Evolutionary conservation across 1,139 yeast genomes (phyloP).

Genomic region (Pichia kudriavzevii): DNA sequence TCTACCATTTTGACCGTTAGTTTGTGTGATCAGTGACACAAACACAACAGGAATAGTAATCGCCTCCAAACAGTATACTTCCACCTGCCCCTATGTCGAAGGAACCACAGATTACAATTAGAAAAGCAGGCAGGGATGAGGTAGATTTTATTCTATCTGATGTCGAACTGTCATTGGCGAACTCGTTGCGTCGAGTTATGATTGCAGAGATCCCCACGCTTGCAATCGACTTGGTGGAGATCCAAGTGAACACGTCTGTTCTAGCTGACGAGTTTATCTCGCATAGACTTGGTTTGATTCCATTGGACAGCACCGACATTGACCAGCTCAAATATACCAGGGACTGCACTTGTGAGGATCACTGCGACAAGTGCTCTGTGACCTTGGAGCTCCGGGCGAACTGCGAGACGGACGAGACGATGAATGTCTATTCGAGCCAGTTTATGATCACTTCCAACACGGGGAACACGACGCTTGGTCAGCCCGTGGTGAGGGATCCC

Average conservation of each 20-base stretch:
- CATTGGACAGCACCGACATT: conserved; percentile 77
- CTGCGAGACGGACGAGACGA: conserved; percentile 81
- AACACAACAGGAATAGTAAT: no score
- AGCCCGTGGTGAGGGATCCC: conserved; percentile 77
- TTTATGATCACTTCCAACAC: conserved; percentile 46
- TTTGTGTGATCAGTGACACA: no score
- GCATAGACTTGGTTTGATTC: conserved; percentile 87
- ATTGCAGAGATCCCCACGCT: conserved; percentile 92
- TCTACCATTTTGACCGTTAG: no score
- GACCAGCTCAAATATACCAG: conserved; percentile 75
- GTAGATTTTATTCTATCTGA: conserved; percentile 86
- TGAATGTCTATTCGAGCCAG: conserved; percentile 87
- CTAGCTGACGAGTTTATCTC: conserved; percentile 94
- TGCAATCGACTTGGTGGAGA: conserved; percentile 94
- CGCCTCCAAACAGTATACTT: no score
- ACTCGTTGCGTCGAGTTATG: conserved; percentile 86
- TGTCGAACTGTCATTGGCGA: conserved; percentile 86
- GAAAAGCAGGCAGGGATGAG: conserved; percentile 76
- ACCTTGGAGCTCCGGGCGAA: conserved; percentile 77
- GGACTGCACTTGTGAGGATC: conserved; percentile 97
- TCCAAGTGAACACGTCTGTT: conserved; percentile 87
- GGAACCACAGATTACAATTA: conserved; percentile 81
- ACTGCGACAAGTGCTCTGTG: conserved; percentile 92
- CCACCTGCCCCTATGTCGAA: conserved; percentile 13
- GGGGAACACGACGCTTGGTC: conserved; percentile 49